These are phyloP conservation scores for Pleodorina starrii DNA, from an alignment of 139 green algal species.

Conservation along the genomic window DNA sequence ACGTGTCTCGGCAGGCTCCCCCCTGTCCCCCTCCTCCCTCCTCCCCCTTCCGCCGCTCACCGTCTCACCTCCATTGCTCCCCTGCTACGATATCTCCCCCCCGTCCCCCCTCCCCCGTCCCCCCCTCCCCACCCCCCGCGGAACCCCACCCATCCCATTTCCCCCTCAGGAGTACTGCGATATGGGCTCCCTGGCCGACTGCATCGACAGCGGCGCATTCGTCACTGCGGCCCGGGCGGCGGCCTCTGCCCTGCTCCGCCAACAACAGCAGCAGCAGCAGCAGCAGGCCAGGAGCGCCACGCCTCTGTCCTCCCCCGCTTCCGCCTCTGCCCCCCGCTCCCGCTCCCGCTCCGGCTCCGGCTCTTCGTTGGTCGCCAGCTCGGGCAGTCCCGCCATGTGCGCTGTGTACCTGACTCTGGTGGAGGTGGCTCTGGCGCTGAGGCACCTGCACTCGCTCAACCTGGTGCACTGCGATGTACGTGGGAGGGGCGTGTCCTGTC, in stretches of 20 bases:
- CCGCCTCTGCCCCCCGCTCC: neutral
- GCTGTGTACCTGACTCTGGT: constrained; percentile 61
- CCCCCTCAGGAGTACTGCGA: constrained; percentile 43
- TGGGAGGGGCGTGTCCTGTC: too few relatives aligned
- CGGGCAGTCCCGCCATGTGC: constrained; percentile 1
- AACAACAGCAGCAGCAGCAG: neutral
- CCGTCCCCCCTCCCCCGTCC: too few relatives aligned
- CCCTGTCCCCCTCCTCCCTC: too few relatives aligned
- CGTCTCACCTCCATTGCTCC: too few relatives aligned
- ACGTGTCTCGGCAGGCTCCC: too few relatives aligned
- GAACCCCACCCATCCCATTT: too few relatives aligned
- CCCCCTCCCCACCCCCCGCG: too few relatives aligned
- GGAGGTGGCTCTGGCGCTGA: constrained; percentile 61
- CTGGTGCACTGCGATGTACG: constrained; percentile 41
- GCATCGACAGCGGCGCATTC: constrained; percentile 45
- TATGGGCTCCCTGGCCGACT: constrained; percentile 50
- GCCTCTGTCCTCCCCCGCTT: too few relatives aligned
- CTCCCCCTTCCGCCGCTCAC: too few relatives aligned
- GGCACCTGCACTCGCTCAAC: constrained; percentile 69
- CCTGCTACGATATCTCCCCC: too few relatives aligned
- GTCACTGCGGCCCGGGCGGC: neutral
- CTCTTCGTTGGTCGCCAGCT: neutral
- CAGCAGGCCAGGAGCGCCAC: too few relatives aligned
- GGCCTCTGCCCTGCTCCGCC: neutral
- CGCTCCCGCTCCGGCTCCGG: neutral